Evolutionary conservation across 768 basidiomycete species (phyloP), one percentile per base, ranked within the genome.

Genomic region (Tephrocybe sp.): DNA sequence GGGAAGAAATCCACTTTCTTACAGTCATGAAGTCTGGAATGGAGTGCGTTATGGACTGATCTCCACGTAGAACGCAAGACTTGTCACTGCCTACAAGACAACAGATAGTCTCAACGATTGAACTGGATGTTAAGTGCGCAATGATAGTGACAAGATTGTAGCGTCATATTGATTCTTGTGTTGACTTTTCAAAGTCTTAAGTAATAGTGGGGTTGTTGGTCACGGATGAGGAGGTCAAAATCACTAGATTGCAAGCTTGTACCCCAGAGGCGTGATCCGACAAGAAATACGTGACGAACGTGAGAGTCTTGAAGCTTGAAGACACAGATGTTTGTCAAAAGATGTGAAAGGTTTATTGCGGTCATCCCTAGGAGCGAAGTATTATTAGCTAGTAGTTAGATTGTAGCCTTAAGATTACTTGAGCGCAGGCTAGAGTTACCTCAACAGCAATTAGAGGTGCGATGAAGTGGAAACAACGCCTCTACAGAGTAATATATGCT

Each of bases 151-250:
- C 28, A 59, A 39, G 5, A 63, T 9, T 7, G 61, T 62, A 8
- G 55, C 34, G n/a, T 62, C 61, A 51, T 59, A 61, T 44, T 57
- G 44, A 21, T 55, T 55, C 40, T 56, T 58, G 38, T 62, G 62
- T 44, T 58, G 60, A 44, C 59, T 64, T 39, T 55, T 61, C 2
- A 18, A 41, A 6, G 36, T 15, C n/a, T 50, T 15, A 0, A n/a
- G n/a, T n/a, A n/a, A 41, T 9, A 15, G 45, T 22, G 9, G 54
- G 22, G 47, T 50, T 46, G 11, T 49, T 42, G 24, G 50, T 37
- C 28, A 65, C 49, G 18, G n/a, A 64, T 34, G 30, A 63, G 51
- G 11, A 60, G 47, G 31, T 60, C 57, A 22, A 57, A 57, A 49
- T 64, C 55, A 44, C 59, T 63, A 22, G 36, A 54, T 21, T 48